Evolutionary conservation across 768 basidiomycete species (phyloP), one percentile per base, ranked within the genome.

Genomic region (Macrolepiota albuminosa): DNA sequence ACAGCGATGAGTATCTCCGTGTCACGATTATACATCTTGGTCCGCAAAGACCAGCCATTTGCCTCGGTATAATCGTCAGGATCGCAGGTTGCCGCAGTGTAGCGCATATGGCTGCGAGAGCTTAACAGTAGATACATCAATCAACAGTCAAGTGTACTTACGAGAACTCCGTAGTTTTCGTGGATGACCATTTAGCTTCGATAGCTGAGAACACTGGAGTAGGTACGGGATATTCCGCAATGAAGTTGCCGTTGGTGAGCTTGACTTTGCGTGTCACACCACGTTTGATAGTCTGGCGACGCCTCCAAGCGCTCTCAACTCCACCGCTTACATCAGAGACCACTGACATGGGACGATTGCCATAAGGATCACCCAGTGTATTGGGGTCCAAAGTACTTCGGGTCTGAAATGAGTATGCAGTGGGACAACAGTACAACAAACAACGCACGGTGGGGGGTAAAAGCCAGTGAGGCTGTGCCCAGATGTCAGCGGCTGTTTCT

Each of bases 1-100:
- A 98, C 91, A 10, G 94, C 95, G 67, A 98, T 96, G 29, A 98
- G 82, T 7, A 98, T 72, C 64, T 98, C 96, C 1, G 96, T 98
- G 63, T 91, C 84, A 58, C 96, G 90, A 61, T 88, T 86, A 75
- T 94, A 97, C 63, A 87, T 76, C 69, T 90, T 91, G 6, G 88
- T 81, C 13, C 96, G 88, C 55, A 98, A 77, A 2, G 89, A 86
- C 82, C 87, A 98, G 37, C 95, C 95, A 64, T 81, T 84, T 10
- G 82, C 88, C 68, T 86, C 84, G 9, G 76, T 75, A 69, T 95
- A 95, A 63, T 95, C 92, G 69, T 96, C 93, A 14, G 94, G 94
- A 68, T 96, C 94, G 68, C 85, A 86, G 1, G 92, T 95, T 18
- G 92, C 93, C 18, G 94, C 95, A 46, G 88, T 95, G 75, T 96